Evolutionary conservation across 2,329 filamentous ascomycete genomes (phyloP).

Genomic region (Teratosphaeria epicoccoides): DNA sequence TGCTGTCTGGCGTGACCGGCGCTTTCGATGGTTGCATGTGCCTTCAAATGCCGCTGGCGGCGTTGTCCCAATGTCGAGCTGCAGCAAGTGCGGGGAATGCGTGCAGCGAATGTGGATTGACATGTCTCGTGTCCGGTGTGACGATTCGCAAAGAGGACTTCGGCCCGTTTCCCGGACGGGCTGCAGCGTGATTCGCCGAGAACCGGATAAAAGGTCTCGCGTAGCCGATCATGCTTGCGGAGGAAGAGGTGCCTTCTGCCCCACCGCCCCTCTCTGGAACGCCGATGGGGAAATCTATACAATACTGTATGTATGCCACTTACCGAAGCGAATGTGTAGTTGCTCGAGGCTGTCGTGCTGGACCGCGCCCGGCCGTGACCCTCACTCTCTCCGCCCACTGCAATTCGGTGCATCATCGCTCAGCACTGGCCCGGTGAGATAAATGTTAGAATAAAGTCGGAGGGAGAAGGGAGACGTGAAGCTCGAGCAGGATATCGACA

Average conservation of each 20-base stretch:
- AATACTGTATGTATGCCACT: not conserved
- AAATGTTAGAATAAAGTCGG: too few species aligned
- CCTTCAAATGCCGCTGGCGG: too few species aligned
- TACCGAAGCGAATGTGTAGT: conserved; percentile 4
- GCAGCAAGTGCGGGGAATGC: not conserved
- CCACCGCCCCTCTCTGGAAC: too few species aligned
- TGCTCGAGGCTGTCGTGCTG: conserved; percentile 3
- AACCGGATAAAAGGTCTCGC: not conserved
- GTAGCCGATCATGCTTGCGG: not conserved
- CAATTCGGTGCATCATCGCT: conserved; percentile 3
- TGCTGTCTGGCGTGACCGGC: not conserved
- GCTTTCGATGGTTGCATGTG: too few species aligned
- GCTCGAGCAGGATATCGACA: not conserved
- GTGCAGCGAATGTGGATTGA: not conserved
- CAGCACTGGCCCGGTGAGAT: not conserved
- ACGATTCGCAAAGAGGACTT: too few species aligned
- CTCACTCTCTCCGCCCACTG: not conserved
- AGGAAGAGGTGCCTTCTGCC: too few species aligned
- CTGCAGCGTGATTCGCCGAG: not conserved
- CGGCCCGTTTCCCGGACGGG: too few species aligned
- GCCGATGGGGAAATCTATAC: not conserved
- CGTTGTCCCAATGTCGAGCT: too few species aligned
- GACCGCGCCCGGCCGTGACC: conserved; percentile 1
- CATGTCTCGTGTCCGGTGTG: not conserved
- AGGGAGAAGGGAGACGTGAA: not conserved